Evolutionary conservation across 352 stramenopile genomes (phyloP).

Genomic region (Elongisporangium undulatum): DNA sequence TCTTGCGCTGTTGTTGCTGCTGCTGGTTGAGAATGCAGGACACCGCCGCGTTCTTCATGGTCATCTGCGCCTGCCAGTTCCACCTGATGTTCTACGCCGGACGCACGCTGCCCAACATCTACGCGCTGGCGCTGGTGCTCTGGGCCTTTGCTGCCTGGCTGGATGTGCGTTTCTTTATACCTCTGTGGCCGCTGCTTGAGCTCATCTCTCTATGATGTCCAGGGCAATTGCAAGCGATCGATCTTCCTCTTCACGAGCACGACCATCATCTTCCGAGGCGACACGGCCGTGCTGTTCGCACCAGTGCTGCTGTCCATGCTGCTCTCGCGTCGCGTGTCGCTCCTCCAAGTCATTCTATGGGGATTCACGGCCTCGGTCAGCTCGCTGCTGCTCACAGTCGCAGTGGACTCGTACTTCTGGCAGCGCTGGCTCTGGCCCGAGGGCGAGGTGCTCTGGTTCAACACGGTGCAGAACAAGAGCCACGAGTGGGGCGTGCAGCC

Average conservation of each 20-base stretch:
- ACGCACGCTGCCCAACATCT: slow-evolving; percentile 96
- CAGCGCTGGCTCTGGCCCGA: slow-evolving; percentile 96
- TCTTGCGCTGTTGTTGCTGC: too few relatives aligned
- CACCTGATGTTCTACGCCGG: slow-evolving; percentile 98
- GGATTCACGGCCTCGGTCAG: slow-evolving; percentile 71
- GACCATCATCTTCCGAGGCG: slow-evolving; percentile 96
- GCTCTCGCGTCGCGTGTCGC: slow-evolving; percentile 47
- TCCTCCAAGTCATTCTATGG: slow-evolving; percentile 77
- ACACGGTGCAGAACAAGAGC: slow-evolving; percentile 96
- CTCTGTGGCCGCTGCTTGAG: not conserved
- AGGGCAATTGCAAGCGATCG: slow-evolving; percentile 36
- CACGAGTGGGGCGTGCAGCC: slow-evolving; percentile 95
- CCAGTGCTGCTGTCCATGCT: slow-evolving; percentile 92
- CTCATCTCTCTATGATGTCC: not conserved
- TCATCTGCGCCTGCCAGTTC: slow-evolving; percentile 93
- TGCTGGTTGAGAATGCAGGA: slow-evolving; percentile 19
- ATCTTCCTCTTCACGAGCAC: slow-evolving; percentile 89
- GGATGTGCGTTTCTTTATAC: slow-evolving; percentile 16
- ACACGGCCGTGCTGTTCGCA: slow-evolving; percentile 95
- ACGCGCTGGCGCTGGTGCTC: slow-evolving; percentile 88
- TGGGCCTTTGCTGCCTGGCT: slow-evolving; percentile 63
- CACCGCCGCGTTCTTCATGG: slow-evolving; percentile 66
- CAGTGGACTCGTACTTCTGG: slow-evolving; percentile 95
- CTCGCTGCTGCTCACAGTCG: slow-evolving; percentile 80
- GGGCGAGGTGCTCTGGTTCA: slow-evolving; percentile 96